These are phyloP conservation scores for Didymella exigua DNA, from an alignment of 2,329 filamentous ascomycete genomes.

Conservation along the genomic window DNA sequence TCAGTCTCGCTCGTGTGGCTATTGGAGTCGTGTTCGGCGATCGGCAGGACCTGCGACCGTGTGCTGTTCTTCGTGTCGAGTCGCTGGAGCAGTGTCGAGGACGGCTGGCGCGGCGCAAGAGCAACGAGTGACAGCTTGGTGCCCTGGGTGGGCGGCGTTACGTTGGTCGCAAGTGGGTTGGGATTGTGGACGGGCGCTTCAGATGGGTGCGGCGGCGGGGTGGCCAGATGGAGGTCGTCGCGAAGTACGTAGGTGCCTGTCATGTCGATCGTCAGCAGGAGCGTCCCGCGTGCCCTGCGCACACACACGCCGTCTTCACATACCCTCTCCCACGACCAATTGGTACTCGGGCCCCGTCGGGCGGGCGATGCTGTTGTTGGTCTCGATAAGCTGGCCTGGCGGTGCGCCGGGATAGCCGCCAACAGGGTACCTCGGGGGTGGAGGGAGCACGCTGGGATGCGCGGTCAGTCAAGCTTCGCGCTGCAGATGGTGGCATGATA, in stretches of 20 bases:
- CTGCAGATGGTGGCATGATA: constrained; percentile 19
- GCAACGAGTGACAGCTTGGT: constrained; percentile 82
- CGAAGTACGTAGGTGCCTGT: constrained; percentile 86
- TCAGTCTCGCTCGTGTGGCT: constrained; percentile 54
- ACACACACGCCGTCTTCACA: constrained; percentile 18
- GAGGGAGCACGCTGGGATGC: constrained; percentile 67
- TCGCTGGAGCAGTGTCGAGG: constrained; percentile 51
- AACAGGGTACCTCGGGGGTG: constrained; percentile 83
- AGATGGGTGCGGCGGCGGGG: constrained; percentile 92
- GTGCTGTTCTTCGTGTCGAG: constrained; percentile 51
- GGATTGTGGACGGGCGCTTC: constrained; percentile 86
- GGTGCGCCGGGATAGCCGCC: constrained; percentile 75
- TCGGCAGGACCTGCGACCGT: constrained; percentile 51
- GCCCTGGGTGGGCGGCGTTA: constrained; percentile 81
- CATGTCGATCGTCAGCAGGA: constrained; percentile 29
- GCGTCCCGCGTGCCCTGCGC: background rate
- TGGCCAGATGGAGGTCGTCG: constrained; percentile 90
- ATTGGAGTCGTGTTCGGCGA: constrained; percentile 54
- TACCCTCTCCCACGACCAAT: constrained; percentile 92
- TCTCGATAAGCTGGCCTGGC: constrained; percentile 83
- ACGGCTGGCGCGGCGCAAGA: constrained; percentile 62
- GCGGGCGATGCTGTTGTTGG: constrained; percentile 84
- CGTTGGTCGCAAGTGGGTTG: constrained; percentile 86
- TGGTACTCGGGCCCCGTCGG: constrained; percentile 84
- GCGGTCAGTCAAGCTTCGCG: constrained; percentile 32